These are phyloP conservation scores for Petunia secreta DNA, from an alignment of 257 asterid species.

Conservation along the genomic window DNA sequence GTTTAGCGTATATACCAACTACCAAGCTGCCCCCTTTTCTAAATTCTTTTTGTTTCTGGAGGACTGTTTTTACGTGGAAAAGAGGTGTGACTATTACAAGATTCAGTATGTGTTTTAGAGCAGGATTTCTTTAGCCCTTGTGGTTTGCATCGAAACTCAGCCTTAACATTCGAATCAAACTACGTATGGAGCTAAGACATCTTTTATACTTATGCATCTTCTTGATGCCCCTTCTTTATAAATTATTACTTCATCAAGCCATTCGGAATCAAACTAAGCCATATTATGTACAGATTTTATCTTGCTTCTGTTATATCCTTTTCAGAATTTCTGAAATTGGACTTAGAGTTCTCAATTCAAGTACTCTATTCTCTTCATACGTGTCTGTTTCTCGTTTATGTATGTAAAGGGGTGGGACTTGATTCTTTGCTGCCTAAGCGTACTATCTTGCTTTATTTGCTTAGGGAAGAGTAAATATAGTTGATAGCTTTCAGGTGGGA, in stretches of 20 bases:
- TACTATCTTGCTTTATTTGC: not conserved
- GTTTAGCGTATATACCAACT: not conserved
- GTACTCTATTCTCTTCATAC: not conserved
- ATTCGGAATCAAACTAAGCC: too few species aligned
- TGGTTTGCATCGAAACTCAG: not conserved
- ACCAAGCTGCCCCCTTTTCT: not conserved
- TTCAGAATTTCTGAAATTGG: too few species aligned
- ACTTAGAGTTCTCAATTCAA: too few species aligned
- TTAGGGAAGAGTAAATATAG: constrained; percentile 23
- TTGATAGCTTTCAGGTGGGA: constrained; percentile 79
- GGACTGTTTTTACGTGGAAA: not conserved
- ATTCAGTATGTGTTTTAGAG: constrained; percentile 8
- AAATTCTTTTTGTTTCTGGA: not conserved
- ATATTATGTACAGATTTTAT: too few species aligned
- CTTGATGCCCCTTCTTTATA: too few species aligned
- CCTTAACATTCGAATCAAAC: not conserved
- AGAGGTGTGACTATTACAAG: not conserved
- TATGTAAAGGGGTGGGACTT: not conserved
- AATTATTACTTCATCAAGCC: too few species aligned
- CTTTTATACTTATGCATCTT: too few species aligned
- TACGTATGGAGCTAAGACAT: too few species aligned
- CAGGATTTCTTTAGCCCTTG: not conserved
- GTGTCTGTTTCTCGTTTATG: not conserved
- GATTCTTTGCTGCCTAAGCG: too few species aligned
- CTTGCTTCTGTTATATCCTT: too few species aligned